A percentile compares a stretch with the other conserved stretches of the same genome.
phyloP scores from a whole-genome alignment of 2,329 filamentous ascomycete species.

The Ilyonectria sp. region DNA sequence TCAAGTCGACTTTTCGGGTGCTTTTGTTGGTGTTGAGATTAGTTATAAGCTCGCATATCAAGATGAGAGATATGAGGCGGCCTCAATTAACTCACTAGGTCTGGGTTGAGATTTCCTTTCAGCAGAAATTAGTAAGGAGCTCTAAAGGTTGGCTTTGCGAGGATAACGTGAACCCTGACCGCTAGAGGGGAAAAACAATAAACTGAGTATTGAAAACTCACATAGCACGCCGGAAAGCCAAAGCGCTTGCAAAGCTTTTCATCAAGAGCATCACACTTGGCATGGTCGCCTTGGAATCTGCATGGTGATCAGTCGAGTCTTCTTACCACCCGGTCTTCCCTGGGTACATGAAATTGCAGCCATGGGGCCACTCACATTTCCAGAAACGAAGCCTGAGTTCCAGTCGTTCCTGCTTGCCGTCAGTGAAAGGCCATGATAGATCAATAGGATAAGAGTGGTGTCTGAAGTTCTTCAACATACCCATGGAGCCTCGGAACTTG shows the following conservation, averaged over 20 bases:
- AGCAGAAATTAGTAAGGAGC: too few relatives aligned
- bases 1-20: conserved; percentile 85
- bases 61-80: neutral
- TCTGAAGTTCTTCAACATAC: conserved; percentile 27
- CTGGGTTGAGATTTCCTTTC: conserved; percentile 71
- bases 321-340: neutral
- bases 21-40: neutral
- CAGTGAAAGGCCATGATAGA: neutral
- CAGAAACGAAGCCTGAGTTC: conserved; percentile 84
- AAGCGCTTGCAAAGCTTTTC: conserved; percentile 68
- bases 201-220: neutral
- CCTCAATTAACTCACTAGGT: conserved; percentile 51
- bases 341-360: conserved; percentile 2
- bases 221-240: conserved; percentile 66
- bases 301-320: conserved; percentile 3
- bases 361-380: conserved; percentile 34
- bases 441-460: neutral
- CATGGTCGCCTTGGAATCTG: conserved; percentile 61
- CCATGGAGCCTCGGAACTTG: conserved; percentile 79
- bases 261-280: conserved; percentile 69
- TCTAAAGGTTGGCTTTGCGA: too few relatives aligned
- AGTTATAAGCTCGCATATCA: too few relatives aligned
- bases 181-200: neutral
- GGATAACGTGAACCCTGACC: neutral
- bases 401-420: conserved; percentile 67